Evolutionary conservation across 2,329 filamentous ascomycete genomes (phyloP).

Genomic region (Diplocarpon mali): DNA sequence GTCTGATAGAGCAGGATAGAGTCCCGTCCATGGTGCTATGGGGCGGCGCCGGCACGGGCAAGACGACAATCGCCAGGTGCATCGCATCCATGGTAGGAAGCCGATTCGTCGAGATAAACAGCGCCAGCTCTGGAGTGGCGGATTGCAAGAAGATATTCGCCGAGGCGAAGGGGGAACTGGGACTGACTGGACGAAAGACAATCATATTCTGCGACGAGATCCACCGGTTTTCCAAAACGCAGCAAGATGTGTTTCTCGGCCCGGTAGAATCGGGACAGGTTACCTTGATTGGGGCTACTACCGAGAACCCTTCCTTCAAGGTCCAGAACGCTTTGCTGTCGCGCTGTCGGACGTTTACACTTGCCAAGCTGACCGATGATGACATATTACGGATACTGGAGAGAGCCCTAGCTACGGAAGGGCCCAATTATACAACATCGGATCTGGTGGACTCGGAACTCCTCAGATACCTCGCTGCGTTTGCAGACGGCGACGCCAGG

Average conservation of each 20-base stretch:
- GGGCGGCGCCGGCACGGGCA: constrained; percentile 71
- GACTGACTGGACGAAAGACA: constrained; percentile 76
- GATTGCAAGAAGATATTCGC: constrained; percentile 89
- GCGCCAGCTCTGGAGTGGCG: constrained; percentile 73
- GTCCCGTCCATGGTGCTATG: constrained; percentile 95
- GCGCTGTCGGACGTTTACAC: constrained; percentile 80
- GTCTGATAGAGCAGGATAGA: constrained; percentile 73
- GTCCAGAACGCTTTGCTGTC: constrained; percentile 80
- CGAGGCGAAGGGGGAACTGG: constrained; percentile 70
- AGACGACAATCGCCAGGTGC: constrained; percentile 85
- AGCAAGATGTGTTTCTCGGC: constrained; percentile 90
- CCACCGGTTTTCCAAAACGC: constrained; percentile 53
- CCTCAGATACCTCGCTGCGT: constrained; percentile 69
- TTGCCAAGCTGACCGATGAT: constrained; percentile 61
- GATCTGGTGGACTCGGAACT: constrained; percentile 66
- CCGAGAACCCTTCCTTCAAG: constrained; percentile 93
- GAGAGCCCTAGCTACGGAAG: constrained; percentile 60
- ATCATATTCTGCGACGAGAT: constrained; percentile 93
- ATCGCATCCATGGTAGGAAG: constrained; percentile 74
- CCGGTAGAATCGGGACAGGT: constrained; percentile 87
- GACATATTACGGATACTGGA: constrained; percentile 64
- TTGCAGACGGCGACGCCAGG: constrained; percentile 85
- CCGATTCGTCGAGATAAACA: constrained; percentile 92
- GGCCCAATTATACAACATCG: constrained; percentile 29
- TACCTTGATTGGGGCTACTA: constrained; percentile 88